Conservation (phyloP, 1,139 yeast genomes). For the Candida pseudoviswanathii region DNA sequence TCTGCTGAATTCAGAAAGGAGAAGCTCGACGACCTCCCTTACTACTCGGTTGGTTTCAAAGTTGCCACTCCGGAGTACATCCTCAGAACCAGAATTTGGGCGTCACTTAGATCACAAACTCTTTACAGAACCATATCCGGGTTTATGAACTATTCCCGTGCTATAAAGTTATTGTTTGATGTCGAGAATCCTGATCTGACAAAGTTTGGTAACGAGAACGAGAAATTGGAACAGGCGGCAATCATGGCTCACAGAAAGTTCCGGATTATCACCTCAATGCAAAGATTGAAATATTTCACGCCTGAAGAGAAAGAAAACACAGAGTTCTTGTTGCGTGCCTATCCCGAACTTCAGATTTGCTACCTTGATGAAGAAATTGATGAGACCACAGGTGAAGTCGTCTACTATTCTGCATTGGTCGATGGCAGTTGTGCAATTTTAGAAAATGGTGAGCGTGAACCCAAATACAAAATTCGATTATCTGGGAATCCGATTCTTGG, state of each 20-base stretch:
- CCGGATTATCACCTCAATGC: slow-evolving; percentile 47
- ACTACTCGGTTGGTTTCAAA: slow-evolving; percentile 54
- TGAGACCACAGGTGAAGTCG: slow-evolving; percentile 23
- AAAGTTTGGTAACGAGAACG: slow-evolving; percentile 25
- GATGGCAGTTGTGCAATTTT: slow-evolving; percentile 48
- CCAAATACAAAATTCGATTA: slow-evolving; percentile 47
- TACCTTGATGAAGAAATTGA: slow-evolving; percentile 41
- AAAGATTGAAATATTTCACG: slow-evolving; percentile 38
- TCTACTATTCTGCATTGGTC: slow-evolving; percentile 38
- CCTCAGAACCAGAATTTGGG: slow-evolving; percentile 58
- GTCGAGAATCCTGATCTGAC: slow-evolving; percentile 36
- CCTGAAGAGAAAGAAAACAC: slow-evolving; percentile 40
- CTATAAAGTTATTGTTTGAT: slow-evolving; percentile 50
- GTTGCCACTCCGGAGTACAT: slow-evolving; percentile 56
- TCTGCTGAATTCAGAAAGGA: slow-evolving; percentile 23
- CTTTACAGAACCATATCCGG: slow-evolving; percentile 57
- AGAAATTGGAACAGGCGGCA: slow-evolving; percentile 39
- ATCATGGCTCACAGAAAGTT: slow-evolving; percentile 48
- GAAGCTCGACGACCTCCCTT: slow-evolving; percentile 42
- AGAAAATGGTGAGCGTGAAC: slow-evolving; percentile 36
- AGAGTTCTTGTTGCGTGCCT: slow-evolving; percentile 42
- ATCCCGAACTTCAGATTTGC: slow-evolving; percentile 48
- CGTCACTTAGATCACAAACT: slow-evolving; percentile 58
- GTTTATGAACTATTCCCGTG: slow-evolving; percentile 58
- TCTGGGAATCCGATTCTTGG: slow-evolving; percentile 60